These are phyloP conservation scores for Rhizophagus clarus DNA, from an alignment of 192 early-diverging fungal species.

Conservation along the genomic window DNA sequence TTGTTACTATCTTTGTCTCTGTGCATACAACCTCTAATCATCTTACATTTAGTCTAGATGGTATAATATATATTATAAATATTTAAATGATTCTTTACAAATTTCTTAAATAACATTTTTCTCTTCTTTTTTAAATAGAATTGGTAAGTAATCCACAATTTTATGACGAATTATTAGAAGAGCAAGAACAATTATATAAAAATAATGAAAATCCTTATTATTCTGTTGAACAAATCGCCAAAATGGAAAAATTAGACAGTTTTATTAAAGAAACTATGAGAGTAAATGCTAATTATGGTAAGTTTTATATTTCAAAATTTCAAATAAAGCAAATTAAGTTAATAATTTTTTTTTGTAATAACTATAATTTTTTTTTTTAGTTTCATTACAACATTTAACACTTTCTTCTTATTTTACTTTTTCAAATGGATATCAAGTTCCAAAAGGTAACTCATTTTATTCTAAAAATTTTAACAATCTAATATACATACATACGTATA, in stretches of 20 bases:
- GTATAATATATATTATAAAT: not conserved
- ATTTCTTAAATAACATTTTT: not conserved
- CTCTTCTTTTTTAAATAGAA: constrained; percentile 1
- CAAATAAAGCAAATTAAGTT: not conserved
- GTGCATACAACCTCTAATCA: not conserved
- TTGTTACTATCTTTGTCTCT: not conserved
- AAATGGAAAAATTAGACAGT: constrained; percentile 25
- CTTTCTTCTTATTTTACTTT: constrained; percentile 7
- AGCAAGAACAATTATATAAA: not conserved
- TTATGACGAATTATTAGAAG: constrained; percentile 14
- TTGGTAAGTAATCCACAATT: not conserved
- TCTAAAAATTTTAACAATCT: not conserved
- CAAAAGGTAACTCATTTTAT: constrained; percentile 1
- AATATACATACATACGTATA: no score
- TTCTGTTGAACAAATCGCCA: not conserved
- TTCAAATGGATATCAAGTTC: constrained; percentile 26
- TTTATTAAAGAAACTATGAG: constrained; percentile 22
- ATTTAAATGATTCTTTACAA: not conserved
- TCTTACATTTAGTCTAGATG: not conserved
- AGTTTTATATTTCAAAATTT: not conserved
- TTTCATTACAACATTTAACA: not conserved
- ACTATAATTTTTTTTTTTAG: not conserved
- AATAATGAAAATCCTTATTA: not conserved
- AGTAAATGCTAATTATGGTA: not conserved
- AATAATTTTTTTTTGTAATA: not conserved